Conservation (phyloP, 345 rosid species). For the Eucalyptus pauciflora region DNA sequence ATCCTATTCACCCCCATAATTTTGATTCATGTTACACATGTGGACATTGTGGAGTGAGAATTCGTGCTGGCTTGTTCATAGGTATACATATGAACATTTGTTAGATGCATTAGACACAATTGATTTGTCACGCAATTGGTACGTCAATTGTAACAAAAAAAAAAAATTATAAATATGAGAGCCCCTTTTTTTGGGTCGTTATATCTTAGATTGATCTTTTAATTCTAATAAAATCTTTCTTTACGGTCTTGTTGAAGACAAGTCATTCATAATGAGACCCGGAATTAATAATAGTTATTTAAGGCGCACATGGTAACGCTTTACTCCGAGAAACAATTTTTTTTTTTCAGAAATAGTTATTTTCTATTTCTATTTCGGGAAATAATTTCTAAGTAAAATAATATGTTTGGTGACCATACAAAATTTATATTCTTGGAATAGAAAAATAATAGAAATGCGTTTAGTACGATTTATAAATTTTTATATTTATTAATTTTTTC, state of each 20-base stretch:
- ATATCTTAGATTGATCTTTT: neutral
- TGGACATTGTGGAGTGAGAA: neutral
- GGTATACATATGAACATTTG: neutral
- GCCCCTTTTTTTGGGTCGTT: neutral
- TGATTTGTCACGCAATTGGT: fast-evolving
- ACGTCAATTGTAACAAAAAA: neutral
- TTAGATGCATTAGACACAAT: neutral
- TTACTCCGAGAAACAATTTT: fast-evolving
- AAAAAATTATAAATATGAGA: neutral
- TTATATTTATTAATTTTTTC: no score
- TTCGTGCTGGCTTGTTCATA: neutral
- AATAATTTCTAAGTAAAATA: no score
- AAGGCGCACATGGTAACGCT: fast-evolving
- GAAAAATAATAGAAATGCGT: fast-evolving
- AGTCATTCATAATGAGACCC: neutral
- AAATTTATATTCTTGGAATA: no score
- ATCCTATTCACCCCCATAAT: neutral
- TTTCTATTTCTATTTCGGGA: fast-evolving
- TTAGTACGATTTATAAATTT: no score
- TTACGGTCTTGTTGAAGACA: neutral
- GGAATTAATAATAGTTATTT: neutral
- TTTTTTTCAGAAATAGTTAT: no score
- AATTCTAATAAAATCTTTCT: no score
- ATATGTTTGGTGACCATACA: fast-evolving
- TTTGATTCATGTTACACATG: neutral